Evolutionary conservation across 352 stramenopile species (phyloP).

Genomic region (Pythium phragmiticola): DNA sequence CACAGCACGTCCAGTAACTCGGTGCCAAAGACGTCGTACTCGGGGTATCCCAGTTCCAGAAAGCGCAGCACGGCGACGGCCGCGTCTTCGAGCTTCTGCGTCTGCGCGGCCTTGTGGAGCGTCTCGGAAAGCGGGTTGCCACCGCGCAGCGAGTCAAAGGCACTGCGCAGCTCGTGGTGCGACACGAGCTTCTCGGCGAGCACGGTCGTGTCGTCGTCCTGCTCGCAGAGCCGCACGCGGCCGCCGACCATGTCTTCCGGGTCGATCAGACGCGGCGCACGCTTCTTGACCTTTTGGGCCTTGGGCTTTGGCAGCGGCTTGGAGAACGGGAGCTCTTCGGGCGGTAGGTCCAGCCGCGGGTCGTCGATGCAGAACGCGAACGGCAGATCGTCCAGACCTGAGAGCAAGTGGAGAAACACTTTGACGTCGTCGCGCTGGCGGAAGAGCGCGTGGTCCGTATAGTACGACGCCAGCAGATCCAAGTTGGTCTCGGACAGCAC

Average conservation of each 20-base stretch:
- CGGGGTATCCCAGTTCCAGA: constrained; percentile 79
- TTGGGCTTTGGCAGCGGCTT: constrained; percentile 49
- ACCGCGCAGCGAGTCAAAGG: constrained; percentile 72
- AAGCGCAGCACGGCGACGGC: constrained; percentile 72
- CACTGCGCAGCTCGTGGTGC: constrained; percentile 64
- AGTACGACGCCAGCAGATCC: constrained; percentile 77
- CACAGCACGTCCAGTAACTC: constrained; percentile 74
- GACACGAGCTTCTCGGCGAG: constrained; percentile 75
- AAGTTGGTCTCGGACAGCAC: constrained; percentile 73
- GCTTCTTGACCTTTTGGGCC: constrained; percentile 49
- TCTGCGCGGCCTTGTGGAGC: constrained; percentile 52
- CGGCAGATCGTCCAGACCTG: constrained; percentile 59
- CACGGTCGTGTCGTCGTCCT: constrained; percentile 61
- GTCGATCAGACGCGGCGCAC: constrained; percentile 73
- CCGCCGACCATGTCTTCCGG: constrained; percentile 81
- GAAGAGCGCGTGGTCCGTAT: constrained; percentile 76
- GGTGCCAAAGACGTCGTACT: constrained; percentile 83
- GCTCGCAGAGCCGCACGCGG: constrained; percentile 64
- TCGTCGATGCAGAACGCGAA: constrained; percentile 85
- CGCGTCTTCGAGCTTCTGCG: constrained; percentile 70
- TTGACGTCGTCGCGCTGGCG: constrained; percentile 76
- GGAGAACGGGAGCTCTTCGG: constrained; percentile 74
- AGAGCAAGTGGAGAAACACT: constrained; percentile 69
- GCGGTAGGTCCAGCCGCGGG: constrained; percentile 53
- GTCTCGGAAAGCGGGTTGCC: constrained; percentile 78